phyloP scores from a whole-genome alignment of 2,329 filamentous ascomycete species.

The Neonectria punicea region DNA sequence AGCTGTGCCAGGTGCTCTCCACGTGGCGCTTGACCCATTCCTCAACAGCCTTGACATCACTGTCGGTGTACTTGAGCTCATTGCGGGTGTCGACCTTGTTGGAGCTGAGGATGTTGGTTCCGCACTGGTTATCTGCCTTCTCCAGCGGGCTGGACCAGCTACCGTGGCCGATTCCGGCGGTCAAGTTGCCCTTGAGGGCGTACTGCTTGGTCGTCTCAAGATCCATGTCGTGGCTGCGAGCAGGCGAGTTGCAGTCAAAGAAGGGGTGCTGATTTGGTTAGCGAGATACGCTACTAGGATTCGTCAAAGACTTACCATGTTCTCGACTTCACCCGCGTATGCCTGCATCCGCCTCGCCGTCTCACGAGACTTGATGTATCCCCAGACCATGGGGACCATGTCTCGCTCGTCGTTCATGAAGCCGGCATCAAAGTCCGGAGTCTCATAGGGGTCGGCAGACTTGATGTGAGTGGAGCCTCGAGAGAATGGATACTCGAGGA shows the following conservation, averaged over 20 bases:
- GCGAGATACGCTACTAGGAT: slow-evolving; percentile 36
- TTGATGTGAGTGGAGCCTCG: slow-evolving; percentile 77
- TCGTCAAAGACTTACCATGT: slow-evolving; percentile 50
- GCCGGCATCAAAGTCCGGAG: slow-evolving; percentile 81
- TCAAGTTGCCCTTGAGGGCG: slow-evolving; percentile 76
- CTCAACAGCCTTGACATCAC: slow-evolving; percentile 73
- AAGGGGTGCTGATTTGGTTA: slow-evolving; percentile 66
- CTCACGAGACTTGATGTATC: slow-evolving; percentile 84
- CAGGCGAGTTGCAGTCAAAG: slow-evolving; percentile 76
- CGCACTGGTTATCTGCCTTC: slow-evolving; percentile 62
- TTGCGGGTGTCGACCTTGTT: slow-evolving; percentile 69
- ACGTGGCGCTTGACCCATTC: slow-evolving; percentile 78
- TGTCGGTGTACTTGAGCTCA: slow-evolving; percentile 72
- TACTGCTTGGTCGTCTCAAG: slow-evolving; percentile 80
- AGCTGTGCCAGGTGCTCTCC: slow-evolving; percentile 68
- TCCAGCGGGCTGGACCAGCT: slow-evolving; percentile 73
- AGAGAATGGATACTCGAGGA: slow-evolving; percentile 81
- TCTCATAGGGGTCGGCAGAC: slow-evolving; percentile 77
- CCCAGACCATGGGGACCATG: slow-evolving; percentile 88
- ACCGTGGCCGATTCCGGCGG: slow-evolving; percentile 78
- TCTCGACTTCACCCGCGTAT: slow-evolving; percentile 78
- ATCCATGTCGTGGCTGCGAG: slow-evolving; percentile 77
- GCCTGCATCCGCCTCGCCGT: slow-evolving; percentile 82
- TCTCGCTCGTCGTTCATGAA: slow-evolving; percentile 90
- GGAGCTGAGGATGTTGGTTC: slow-evolving; percentile 64